These are phyloP conservation scores for Phaeodactylum tricornutum DNA, from an alignment of 108 stramenopile species.

Conservation along the genomic window DNA sequence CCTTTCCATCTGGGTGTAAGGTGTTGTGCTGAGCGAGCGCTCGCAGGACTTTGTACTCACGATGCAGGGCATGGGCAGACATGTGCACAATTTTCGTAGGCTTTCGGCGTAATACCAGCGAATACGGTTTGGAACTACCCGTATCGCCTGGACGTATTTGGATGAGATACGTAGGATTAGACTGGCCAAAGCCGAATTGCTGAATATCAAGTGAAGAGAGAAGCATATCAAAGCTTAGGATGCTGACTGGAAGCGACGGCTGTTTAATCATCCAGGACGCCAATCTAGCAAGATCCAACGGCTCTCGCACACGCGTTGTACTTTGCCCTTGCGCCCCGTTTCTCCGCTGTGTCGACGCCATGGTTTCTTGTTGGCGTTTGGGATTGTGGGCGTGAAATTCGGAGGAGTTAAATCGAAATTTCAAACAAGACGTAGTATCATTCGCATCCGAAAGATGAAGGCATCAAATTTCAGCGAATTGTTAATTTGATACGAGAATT, in stretches of 20 bases:
- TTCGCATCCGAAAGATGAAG: too few relatives aligned
- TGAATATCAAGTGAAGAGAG: slow-evolving; percentile 24
- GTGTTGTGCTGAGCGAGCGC: slow-evolving; percentile 60
- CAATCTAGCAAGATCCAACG: slow-evolving; percentile 28
- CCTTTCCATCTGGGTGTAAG: slow-evolving; percentile 13
- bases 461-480: too few relatives aligned
- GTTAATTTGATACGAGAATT: too few relatives aligned
- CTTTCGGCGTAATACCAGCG: slow-evolving; percentile 76
- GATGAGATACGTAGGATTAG: slow-evolving; percentile 91
- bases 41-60: slow-evolving; percentile 86
- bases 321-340: slow-evolving; percentile 44
- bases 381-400: too few relatives aligned
- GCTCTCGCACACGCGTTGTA: slow-evolving; percentile 50
- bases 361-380: too few relatives aligned
- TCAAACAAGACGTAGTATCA: too few relatives aligned
- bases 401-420: too few relatives aligned
- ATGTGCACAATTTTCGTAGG: slow-evolving; percentile 74
- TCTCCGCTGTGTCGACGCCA: too few relatives aligned
- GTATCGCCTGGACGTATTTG: slow-evolving; percentile 17
- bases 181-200: slow-evolving; percentile 92
- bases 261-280: slow-evolving; percentile 43
- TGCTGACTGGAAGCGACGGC: slow-evolving; percentile 6
- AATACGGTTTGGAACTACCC: slow-evolving; percentile 5
- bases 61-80: slow-evolving; percentile 92
- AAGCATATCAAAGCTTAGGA: slow-evolving; percentile 2